Conservation (phyloP, 495 filamentous ascomycete genomes). For the Penicillium psychrofluorescens region DNA sequence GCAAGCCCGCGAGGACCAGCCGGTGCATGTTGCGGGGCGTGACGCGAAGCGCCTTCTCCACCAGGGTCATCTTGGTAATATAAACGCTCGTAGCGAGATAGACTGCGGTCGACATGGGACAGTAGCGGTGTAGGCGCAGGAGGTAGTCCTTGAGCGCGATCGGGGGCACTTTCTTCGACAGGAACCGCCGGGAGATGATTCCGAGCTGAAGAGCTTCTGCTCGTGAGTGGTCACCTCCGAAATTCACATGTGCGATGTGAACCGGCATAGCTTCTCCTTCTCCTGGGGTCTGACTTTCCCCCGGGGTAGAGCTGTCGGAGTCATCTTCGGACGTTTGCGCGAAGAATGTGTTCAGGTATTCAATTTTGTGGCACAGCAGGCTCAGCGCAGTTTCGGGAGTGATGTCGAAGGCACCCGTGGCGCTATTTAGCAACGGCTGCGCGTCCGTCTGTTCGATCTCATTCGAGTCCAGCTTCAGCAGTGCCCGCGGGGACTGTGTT, state of each 20-base stretch:
- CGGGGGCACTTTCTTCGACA: conserved; percentile 74
- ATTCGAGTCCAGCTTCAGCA: conserved; percentile 9
- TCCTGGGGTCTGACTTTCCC: conserved; percentile 44
- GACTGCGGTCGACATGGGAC: conserved; percentile 92
- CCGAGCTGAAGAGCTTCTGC: conserved; percentile 16
- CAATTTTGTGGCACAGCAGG: conserved; percentile 64
- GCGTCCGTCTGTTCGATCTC: conserved; percentile 12
- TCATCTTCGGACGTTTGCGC: conserved; percentile 53
- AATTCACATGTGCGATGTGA: conserved; percentile 24
- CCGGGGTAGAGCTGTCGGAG: conserved; percentile 47
- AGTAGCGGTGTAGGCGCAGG: conserved; percentile 77
- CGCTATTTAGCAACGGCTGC: conserved; percentile 2
- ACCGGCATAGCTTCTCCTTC: conserved; percentile 12
- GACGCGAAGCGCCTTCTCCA: conserved; percentile 65
- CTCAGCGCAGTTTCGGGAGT: conserved; percentile 69
- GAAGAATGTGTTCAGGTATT: conserved; percentile 61
- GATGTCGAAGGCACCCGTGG: conserved; percentile 61
- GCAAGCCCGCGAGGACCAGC: conserved; percentile 71
- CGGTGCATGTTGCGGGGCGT: conserved; percentile 82
- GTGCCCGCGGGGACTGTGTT: conserved; percentile 7
- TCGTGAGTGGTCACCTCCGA: conserved; percentile 6
- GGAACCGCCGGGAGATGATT: conserved; percentile 80
- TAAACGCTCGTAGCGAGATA: conserved; percentile 92
- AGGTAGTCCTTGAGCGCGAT: conserved; percentile 83
- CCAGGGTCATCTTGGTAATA: conserved; percentile 69